Evolutionary conservation across 306 rosid species (phyloP).

Genomic region (Pyrus betulifolia): DNA sequence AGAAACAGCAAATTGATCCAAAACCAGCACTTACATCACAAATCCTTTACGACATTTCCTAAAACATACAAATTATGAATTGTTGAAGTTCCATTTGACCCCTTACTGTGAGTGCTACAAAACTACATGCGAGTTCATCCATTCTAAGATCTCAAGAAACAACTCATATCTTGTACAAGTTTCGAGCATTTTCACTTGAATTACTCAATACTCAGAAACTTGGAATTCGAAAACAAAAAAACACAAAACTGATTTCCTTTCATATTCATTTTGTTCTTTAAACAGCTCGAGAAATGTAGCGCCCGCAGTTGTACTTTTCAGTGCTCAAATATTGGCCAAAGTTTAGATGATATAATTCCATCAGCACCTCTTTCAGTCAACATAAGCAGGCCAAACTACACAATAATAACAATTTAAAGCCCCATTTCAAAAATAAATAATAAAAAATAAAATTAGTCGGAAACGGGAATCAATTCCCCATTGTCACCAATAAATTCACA

Average conservation of each 20-base stretch:
- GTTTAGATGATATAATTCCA: neutral
- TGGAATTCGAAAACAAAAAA: neutral
- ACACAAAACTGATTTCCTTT: neutral
- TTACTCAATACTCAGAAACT: neutral
- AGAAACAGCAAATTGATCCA: neutral
- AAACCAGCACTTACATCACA: neutral
- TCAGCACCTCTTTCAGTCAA: constrained; percentile 4
- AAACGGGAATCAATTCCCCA: neutral
- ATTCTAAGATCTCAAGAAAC: neutral
- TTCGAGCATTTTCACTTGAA: neutral
- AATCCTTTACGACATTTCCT: neutral
- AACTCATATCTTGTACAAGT: neutral
- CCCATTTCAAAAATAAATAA: neutral
- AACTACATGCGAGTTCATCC: neutral
- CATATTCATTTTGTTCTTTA: neutral
- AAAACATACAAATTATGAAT: neutral
- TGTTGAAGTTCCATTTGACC: neutral
- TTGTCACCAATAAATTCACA: neutral
- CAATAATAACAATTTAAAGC: neutral
- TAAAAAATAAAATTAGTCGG: neutral
- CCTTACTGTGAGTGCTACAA: neutral
- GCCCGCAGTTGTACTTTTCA: neutral
- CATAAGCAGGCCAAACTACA: neutral
- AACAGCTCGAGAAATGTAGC: neutral
- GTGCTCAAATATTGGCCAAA: neutral